Base-by-base conservation (phyloP, 371 early-diverging fungal genomes). In the Basidiobolus meristosporus region DNA sequence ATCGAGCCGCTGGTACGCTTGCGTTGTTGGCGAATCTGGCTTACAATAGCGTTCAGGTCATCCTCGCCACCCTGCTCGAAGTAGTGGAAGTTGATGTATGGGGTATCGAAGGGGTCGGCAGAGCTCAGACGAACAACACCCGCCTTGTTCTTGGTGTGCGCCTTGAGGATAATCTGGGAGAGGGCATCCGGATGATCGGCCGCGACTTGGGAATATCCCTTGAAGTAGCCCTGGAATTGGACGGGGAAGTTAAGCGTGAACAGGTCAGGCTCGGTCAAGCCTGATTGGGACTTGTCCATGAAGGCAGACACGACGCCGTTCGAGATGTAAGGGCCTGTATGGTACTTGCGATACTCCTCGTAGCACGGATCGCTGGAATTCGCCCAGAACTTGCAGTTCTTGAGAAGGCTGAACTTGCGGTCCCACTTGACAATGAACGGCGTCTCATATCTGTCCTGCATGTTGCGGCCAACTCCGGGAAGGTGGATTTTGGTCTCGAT, bases 121-220 rank as follows among this genome's bases (percentile, higher is more conserved):
- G 41, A 31, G 4, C 30, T 7, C n/a, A 41, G 14, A 10, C 33
- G 31, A 7, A 41, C 41, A 19, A 20, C 31, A 16, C 41, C 41
- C n/a, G n/a, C n/a, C n/a, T 22, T n/a, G 33, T 30, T 14, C 7
- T 15, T 41, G 19, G 41, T 41, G 22, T 12, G 41, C 2, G 28
- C 41, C 15, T 41, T 41, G 10, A 41, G 22, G 12, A 41, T 41
- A 12, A 41, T 22, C 22, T 41, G 41, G 4, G 32, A 32, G 2
- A 41, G 2, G 18, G 34, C 17, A 21, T 41, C 18, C 14, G 32
- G 32, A 16, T 33, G 16, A 12, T 21, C 0, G n/a, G n/a, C 32
- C n/a, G 34, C 34, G 7, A 18, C 42, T 23, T 41, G 12, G 10
- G 14, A 19, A 22, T 26, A 41, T 2, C 41, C 41, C 6, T 12